Evolutionary conservation across 768 basidiomycete genomes (phyloP).

Genomic region (Hypsizygus marmoreus): DNA sequence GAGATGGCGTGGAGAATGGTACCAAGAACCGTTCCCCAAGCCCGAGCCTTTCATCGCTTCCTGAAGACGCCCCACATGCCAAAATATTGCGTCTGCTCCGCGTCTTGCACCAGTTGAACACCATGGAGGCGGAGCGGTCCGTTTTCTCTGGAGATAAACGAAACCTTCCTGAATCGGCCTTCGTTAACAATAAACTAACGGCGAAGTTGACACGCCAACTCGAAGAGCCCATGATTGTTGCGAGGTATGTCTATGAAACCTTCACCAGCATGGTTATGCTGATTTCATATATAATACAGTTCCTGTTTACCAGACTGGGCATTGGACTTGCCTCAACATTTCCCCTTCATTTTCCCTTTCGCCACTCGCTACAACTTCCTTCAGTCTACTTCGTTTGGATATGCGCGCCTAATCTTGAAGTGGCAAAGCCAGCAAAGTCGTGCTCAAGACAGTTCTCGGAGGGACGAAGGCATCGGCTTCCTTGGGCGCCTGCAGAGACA

Average conservation of each 20-base stretch:
- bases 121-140: slow-evolving; percentile 66
- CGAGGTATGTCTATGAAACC: slow-evolving; percentile 62
- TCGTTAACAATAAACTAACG: slow-evolving; percentile 96
- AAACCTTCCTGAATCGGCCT: slow-evolving; percentile 76
- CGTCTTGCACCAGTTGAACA: slow-evolving; percentile 82
- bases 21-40: slow-evolving; percentile 62
- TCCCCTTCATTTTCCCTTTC: slow-evolving; percentile 99
- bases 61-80: slow-evolving; percentile 81
- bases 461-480: slow-evolving; percentile 91
- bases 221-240: slow-evolving; percentile 99
- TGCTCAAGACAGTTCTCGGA: slow-evolving; percentile 74
- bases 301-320: slow-evolving; percentile 98
- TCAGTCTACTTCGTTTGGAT: slow-evolving; percentile 97
- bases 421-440: slow-evolving; percentile 90
- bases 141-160: slow-evolving; percentile 51
- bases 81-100: slow-evolving; percentile 91
- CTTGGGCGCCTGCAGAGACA: slow-evolving; percentile 91
- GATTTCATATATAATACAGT: slow-evolving; percentile 39
- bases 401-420: slow-evolving; percentile 91
- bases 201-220: slow-evolving; percentile 97
- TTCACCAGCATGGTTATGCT: neutral
- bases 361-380: slow-evolving; percentile 96
- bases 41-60: slow-evolving; percentile 75
- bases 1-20: slow-evolving; percentile 42
- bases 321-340: slow-evolving; percentile 90